Evolutionary conservation across 2,329 filamentous ascomycete species (phyloP).

Genomic region (Juglanconis oblonga): DNA sequence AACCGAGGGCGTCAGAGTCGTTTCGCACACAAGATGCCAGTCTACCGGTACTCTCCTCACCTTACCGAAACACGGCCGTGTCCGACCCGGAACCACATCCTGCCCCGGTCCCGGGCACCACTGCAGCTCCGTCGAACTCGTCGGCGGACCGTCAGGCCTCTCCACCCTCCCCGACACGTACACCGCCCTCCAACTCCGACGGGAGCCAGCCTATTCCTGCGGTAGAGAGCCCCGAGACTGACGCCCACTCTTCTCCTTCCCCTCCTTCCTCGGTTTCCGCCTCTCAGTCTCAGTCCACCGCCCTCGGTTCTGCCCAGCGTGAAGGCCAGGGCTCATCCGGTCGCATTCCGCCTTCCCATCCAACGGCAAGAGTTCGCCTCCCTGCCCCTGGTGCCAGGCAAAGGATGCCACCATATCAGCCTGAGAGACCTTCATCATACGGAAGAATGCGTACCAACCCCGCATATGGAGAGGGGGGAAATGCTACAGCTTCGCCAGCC

Average conservation of each 20-base stretch:
- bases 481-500: neutral
- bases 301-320: neutral
- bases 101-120: neutral
- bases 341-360: neutral
- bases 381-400: neutral
- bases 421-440: neutral
- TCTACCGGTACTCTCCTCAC: neutral
- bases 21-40: neutral
- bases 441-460: too few species aligned
- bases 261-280: neutral
- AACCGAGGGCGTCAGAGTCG: neutral
- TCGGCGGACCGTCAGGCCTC: neutral
- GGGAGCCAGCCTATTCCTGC: neutral
- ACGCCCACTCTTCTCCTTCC: neutral
- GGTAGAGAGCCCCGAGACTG: neutral
- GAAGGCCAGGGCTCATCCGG: neutral
- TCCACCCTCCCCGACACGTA: neutral
- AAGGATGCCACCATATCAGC: neutral
- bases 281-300: neutral
- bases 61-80: neutral
- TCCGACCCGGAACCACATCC: too few species aligned
- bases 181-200: neutral
- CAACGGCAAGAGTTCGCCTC: neutral
- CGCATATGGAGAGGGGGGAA: neutral
- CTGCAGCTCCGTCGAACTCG: neutral